Conservation (phyloP, 2,329 filamentous ascomycete species). For the Fusarium sp. region DNA sequence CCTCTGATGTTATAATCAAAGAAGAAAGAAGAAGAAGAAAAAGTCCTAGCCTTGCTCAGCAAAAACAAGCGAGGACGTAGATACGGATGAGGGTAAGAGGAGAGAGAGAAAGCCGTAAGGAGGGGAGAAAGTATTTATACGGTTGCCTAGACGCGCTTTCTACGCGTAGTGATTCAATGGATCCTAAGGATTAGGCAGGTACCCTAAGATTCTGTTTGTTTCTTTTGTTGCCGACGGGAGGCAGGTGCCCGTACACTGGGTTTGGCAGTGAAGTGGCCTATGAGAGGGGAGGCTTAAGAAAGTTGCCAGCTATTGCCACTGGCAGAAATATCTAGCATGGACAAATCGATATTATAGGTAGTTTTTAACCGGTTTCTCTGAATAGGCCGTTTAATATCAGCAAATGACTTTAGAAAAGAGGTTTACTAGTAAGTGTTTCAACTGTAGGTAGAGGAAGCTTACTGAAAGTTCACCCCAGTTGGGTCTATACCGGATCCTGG, state of each 20-base stretch:
- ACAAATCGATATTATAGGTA: neutral
- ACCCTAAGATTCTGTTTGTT: constrained; percentile 8
- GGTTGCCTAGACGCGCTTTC: constrained; percentile 5
- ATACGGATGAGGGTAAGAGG: constrained; percentile 4
- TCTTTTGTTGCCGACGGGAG: neutral
- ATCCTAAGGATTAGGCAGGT: constrained; percentile 15
- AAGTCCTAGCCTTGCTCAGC: constrained; percentile 1
- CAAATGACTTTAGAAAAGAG: neutral
- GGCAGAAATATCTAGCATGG: neutral
- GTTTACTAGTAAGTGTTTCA: neutral
- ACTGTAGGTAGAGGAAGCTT: too few species aligned
- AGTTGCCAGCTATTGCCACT: constrained; percentile 4
- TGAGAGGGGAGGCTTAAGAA: neutral
- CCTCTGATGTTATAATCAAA: constrained; percentile 13
- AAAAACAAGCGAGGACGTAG: constrained; percentile 2
- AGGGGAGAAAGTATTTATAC: constrained; percentile 12
- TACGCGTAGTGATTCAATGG: constrained; percentile 14
- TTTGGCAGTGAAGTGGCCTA: neutral
- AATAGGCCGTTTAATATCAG: neutral
- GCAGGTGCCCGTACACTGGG: neutral
- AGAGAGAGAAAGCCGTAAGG: constrained; percentile 6
- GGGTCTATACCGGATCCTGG: too few species aligned
- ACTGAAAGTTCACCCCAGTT: too few species aligned
- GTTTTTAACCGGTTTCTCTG: neutral
- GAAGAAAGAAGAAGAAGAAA: neutral